phyloP scores from a whole-genome alignment of 257 asterid genomes.

The Salvia rosmarinus region DNA sequence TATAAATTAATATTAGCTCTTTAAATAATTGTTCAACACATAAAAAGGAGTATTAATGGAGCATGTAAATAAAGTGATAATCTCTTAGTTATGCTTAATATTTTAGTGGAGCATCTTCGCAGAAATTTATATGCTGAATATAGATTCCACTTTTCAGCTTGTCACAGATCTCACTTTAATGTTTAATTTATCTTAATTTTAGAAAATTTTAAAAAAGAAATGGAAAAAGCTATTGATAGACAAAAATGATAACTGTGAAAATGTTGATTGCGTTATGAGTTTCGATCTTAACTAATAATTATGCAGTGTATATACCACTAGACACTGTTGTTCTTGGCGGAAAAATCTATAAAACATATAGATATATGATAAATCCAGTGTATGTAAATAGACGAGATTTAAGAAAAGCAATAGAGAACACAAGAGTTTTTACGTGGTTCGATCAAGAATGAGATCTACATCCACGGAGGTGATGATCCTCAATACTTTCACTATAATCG shows the following conservation, averaged over 20 bases:
- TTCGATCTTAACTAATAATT: background rate
- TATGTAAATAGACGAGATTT: no score
- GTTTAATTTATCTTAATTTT: slow-evolving; percentile 1
- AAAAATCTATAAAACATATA: no score
- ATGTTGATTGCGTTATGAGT: slow-evolving; percentile 12
- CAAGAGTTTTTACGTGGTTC: no score
- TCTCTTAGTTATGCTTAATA: slow-evolving; percentile 30
- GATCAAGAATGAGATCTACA: no score
- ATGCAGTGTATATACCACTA: background rate
- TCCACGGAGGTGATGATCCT: no score
- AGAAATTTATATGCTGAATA: slow-evolving; percentile 31
- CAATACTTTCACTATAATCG: no score
- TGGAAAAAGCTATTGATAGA: background rate
- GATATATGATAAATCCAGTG: no score
- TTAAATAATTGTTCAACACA: slow-evolving; percentile 32
- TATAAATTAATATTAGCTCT: slow-evolving; percentile 13
- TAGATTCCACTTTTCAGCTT: slow-evolving; percentile 30
- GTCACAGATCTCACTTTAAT: slow-evolving; percentile 18
- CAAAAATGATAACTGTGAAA: background rate
- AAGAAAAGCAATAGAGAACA: no score
- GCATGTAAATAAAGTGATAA: slow-evolving; percentile 42
- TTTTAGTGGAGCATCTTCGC: slow-evolving; percentile 32
- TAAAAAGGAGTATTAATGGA: slow-evolving; percentile 36
- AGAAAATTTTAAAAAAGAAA: background rate
- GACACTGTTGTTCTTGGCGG: no score